phyloP scores from a whole-genome alignment of 805 yeast genomes.

The Metschnikowia corniflorae region DNA sequence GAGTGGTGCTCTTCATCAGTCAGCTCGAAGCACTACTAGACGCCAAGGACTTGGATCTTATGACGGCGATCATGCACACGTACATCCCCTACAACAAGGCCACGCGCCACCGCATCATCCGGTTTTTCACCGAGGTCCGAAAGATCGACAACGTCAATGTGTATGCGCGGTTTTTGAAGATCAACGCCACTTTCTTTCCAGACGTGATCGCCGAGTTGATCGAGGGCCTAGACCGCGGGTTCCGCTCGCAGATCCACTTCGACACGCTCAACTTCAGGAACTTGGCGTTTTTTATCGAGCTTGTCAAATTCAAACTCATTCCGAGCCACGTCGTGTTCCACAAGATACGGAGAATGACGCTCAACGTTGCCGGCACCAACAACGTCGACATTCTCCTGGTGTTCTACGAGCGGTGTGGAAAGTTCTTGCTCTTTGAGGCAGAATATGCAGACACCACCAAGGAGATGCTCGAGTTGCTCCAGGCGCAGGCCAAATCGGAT shows the following conservation, averaged over 20 bases:
- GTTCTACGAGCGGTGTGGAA: conserved; percentile 73
- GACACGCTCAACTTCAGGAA: conserved; percentile 53
- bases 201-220: conserved; percentile 53
- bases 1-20: conserved; percentile 40
- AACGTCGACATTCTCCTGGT: conserved; percentile 67
- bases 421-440: conserved; percentile 53
- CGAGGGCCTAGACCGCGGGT: conserved; percentile 52
- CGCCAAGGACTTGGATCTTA: conserved; percentile 48
- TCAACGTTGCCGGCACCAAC: conserved; percentile 47
- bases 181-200: conserved; percentile 46
- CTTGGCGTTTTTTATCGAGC: conserved; percentile 65
- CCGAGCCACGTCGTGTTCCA: conserved; percentile 73
- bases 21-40: conserved; percentile 42
- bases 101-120: conserved; percentile 56
- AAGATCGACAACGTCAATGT: conserved; percentile 45
- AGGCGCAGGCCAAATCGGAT: conserved; percentile 46
- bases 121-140: conserved; percentile 47
- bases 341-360: conserved; percentile 58
- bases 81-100: conserved; percentile 66
- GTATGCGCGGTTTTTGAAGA: conserved; percentile 68
- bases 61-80: conserved; percentile 47
- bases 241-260: conserved; percentile 55
- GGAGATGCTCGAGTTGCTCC: conserved; percentile 58
- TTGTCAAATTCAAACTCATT: conserved; percentile 70
- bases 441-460: conserved; percentile 58